Base-by-base conservation (phyloP, 2,329 filamentous ascomycete species). In the Fusarium siculi region DNA sequence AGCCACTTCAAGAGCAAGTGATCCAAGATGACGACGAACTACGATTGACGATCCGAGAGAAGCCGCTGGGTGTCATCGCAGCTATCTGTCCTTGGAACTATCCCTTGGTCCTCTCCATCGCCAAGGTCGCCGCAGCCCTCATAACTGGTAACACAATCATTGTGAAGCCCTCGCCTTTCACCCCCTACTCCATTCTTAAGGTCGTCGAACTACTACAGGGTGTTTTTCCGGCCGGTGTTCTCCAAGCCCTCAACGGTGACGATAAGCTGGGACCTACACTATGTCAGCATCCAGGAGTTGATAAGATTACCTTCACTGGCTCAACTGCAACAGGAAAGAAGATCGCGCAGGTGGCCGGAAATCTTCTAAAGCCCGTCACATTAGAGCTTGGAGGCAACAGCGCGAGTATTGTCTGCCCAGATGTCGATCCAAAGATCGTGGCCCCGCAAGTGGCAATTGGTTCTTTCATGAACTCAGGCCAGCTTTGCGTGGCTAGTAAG, bases 291-390 rank as follows among this genome's bases (percentile, higher is more conserved):
- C 86, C 88, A 0, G 87, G 83, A 28, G 85, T 91, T 57, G 84
- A 86, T 67, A 92, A 90, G 83, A 87, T 92, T 79, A 85, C 84
- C 68, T 92, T 92, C 80, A 92, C 90, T 0, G 90, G 90, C 7
- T 90, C 87, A 15, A 88, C 84, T 37, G 83, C 84, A 0, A 90
- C 88, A 1, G 90, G 90, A 14, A 91, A 90, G 82, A 87, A 86
- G 77, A 86, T 92, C 65, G 87, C 90, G 83, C 84, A 84, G 64
- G 85, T 83, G 23, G 85, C 84, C 59, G 82, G 86, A 28, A 84
- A 85, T 76, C 88, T 87, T 0, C 79, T 92, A 53, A 92, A 91
- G 83, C 84, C 88, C 40, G 84, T 90, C 37, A 90, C 87, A 1
- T 83, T 91, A 18, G 90, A 91, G 78, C 83, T 91, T 57, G 63